A percentile compares a stretch with the other conserved stretches of the same genome.
Conservation (phyloP, 78 protist genomes). For the Monosiga brevicollis region DNA sequence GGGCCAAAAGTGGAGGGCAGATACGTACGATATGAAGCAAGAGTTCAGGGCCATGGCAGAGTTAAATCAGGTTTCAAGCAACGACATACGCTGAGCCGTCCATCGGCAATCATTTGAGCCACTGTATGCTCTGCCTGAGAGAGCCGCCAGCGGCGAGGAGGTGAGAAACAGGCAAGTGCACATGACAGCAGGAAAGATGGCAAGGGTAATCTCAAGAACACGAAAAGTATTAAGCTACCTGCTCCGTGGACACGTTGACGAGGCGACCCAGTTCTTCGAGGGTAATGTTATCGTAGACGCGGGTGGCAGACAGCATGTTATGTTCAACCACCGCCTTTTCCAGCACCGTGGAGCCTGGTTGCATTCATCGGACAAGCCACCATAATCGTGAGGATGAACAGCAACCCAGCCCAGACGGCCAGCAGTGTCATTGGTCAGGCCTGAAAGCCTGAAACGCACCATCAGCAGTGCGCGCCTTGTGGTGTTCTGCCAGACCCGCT, state of each 20-base stretch:
- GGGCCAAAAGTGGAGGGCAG: too few relatives aligned
- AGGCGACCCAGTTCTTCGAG: conserved; percentile 78
- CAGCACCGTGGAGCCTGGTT: conserved; percentile 48
- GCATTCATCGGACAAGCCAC: neutral
- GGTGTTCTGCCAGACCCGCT: conserved; percentile 52
- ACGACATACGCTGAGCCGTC: conserved; percentile 56
- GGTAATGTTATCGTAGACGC: conserved; percentile 71
- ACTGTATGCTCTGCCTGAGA: conserved; percentile 70
- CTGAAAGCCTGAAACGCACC: conserved; percentile 10
- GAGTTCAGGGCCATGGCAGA: too few relatives aligned
- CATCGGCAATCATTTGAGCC: conserved; percentile 72
- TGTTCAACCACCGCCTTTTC: conserved; percentile 82
- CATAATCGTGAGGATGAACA: neutral
- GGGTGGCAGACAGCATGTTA: conserved; percentile 67
- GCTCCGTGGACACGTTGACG: conserved; percentile 57
- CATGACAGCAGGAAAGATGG: neutral
- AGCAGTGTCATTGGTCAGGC: neutral
- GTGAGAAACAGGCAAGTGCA: neutral
- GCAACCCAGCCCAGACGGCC: neutral
- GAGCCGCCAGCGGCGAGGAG: neutral
- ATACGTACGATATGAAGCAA: too few relatives aligned
- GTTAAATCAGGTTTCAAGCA: too few relatives aligned
- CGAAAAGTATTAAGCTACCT: neutral
- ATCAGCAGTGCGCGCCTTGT: conserved; percentile 54
- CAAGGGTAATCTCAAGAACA: neutral